A percentile compares a stretch with the other conserved stretches of the same genome.
These are phyloP conservation scores for Candida albicans DNA, from an alignment of 1,139 yeast species.

Conservation along the genomic window DNA sequence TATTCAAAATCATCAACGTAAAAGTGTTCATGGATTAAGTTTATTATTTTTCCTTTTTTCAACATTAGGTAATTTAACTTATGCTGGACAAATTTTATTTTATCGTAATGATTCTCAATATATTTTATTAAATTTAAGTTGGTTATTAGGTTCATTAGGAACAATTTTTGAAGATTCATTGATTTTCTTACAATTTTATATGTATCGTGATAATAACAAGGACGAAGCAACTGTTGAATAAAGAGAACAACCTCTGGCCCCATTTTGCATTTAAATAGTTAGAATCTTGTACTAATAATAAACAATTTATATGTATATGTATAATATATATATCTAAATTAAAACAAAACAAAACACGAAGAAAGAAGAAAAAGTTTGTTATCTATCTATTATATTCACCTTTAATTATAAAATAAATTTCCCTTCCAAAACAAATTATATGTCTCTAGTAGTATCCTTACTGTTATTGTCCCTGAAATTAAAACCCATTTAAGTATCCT, in stretches of 20 bases:
- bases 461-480: no score
- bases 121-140: constrained; percentile 61
- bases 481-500: no score
- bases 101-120: constrained; percentile 64
- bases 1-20: constrained; percentile 63
- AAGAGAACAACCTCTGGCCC: neutral
- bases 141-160: constrained; percentile 76
- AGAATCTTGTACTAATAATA: neutral
- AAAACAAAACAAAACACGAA: neutral
- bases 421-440: neutral
- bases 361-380: neutral
- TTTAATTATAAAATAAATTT: neutral
- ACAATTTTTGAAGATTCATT: constrained; percentile 67
- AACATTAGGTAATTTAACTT: constrained; percentile 72
- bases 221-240: constrained; percentile 1
- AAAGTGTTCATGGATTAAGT: constrained; percentile 74
- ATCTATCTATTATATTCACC: neutral
- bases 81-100: constrained; percentile 71
- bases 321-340: neutral
- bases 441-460: neutral
- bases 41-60: constrained; percentile 74
- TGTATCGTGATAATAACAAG: constrained; percentile 40
- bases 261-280: neutral
- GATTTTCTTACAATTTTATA: constrained; percentile 65
- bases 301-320: neutral